Evolutionary conservation across 768 basidiomycete species (phyloP).

Genomic region (Suillus plorans): DNA sequence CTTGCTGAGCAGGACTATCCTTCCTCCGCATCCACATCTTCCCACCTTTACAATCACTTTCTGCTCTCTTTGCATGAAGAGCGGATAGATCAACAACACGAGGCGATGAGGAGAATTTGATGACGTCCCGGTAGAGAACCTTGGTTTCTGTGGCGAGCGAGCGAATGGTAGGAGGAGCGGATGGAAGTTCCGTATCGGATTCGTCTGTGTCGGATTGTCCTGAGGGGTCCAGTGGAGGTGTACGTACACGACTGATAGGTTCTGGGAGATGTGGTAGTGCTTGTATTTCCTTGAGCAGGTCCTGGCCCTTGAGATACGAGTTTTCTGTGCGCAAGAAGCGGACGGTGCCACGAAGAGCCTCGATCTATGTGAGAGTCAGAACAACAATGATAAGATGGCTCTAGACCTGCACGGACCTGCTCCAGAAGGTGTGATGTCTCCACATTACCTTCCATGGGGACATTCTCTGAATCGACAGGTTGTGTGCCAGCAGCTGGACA

Average conservation of each 20-base stretch:
- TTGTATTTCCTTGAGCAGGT: conserved; percentile 81
- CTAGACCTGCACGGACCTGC: conserved; percentile 51
- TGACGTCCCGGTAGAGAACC: conserved; percentile 84
- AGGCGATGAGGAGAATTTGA: conserved; percentile 79
- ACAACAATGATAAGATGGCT: background rate
- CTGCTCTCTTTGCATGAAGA: conserved; percentile 50
- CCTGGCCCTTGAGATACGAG: conserved; percentile 89
- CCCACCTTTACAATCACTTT: conserved; percentile 42
- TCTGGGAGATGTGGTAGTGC: conserved; percentile 65
- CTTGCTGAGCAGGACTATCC: conserved; percentile 78
- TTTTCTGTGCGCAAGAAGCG: conserved; percentile 94
- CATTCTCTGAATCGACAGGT: conserved; percentile 55
- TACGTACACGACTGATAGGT: conserved; percentile 47
- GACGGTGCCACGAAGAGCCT: conserved; percentile 87
- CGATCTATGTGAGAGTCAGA: conserved; percentile 55
- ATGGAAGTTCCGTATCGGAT: conserved; percentile 49
- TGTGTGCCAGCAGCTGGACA: conserved; percentile 46
- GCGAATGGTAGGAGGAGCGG: conserved; percentile 52
- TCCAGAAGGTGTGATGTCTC: conserved; percentile 89
- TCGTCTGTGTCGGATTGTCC: conserved; percentile 66
- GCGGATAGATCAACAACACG: conserved; percentile 82
- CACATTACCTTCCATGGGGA: conserved; percentile 73
- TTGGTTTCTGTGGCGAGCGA: conserved; percentile 82
- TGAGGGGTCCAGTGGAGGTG: conserved; percentile 69
- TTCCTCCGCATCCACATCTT: conserved; percentile 80